Percentiles rank a stretch among this genome's conserved stretches.
phyloP scores from a whole-genome alignment of 768 basidiomycete genomes.

The Mycena latifolia region DNA sequence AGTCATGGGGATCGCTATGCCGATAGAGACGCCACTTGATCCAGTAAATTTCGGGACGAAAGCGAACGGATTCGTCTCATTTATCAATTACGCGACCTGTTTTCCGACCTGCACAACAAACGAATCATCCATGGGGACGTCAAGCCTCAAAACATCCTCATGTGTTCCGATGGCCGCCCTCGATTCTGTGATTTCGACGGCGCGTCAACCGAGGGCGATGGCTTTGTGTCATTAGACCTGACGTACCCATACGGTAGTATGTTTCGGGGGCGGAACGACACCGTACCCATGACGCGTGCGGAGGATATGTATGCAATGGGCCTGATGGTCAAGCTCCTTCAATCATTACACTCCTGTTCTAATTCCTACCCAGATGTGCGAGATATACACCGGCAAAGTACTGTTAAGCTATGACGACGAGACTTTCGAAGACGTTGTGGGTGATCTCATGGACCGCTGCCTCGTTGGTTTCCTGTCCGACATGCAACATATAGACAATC shows the following conservation, averaged over 20 bases:
- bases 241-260: slow-evolving; percentile 10
- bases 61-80: slow-evolving; percentile 4
- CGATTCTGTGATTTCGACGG: slow-evolving; percentile 18
- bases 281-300: slow-evolving; percentile 10
- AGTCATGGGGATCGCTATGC: neutral
- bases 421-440: neutral
- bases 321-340: neutral
- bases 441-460: neutral
- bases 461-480: slow-evolving; percentile 3
- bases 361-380: slow-evolving; percentile 1
- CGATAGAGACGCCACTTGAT: slow-evolving; percentile 1
- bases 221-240: neutral
- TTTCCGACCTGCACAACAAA: neutral
- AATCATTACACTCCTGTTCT: neutral
- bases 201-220: slow-evolving; percentile 11
- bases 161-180: slow-evolving; percentile 11
- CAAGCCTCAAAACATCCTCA: slow-evolving; percentile 12
- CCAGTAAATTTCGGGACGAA: neutral
- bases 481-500: slow-evolving; percentile 3
- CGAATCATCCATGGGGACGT: slow-evolving; percentile 15
- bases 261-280: neutral
- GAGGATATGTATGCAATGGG: slow-evolving; percentile 15
- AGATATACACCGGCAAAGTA: slow-evolving; percentile 7
- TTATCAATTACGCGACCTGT: slow-evolving; percentile 3
- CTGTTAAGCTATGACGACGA: slow-evolving; percentile 1